phyloP scores from a whole-genome alignment of 2,329 filamentous ascomycete species.

The Alternaria arbusti region DNA sequence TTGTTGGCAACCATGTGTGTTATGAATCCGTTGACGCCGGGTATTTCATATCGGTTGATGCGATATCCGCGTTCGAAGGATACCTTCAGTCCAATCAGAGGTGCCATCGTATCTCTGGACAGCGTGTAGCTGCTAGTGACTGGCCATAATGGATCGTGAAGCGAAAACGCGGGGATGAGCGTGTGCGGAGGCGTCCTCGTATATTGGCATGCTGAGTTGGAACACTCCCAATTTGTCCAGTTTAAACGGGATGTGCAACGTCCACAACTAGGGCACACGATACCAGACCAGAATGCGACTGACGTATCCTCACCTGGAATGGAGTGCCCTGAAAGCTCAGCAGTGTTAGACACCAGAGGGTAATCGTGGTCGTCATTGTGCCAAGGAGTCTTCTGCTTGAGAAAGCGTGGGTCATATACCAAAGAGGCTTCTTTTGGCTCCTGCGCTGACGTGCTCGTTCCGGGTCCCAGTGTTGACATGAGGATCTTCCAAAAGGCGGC shows the following conservation, averaged over 20 bases:
- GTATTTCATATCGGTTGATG: constrained; percentile 55
- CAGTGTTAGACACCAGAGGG: constrained; percentile 36
- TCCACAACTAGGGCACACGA: constrained; percentile 70
- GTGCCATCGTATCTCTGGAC: constrained; percentile 37
- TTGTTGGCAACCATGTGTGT: constrained; percentile 65
- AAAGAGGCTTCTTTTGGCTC: constrained; percentile 48
- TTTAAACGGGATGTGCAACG: constrained; percentile 66
- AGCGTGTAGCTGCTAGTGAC: constrained; percentile 41
- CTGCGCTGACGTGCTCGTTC: constrained; percentile 22
- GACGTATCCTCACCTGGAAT: constrained; percentile 57
- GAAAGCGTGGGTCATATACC: constrained; percentile 63
- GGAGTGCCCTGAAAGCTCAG: constrained; percentile 42
- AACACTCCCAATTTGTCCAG: constrained; percentile 70
- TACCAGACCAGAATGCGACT: constrained; percentile 63
- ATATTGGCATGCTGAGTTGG: constrained; percentile 59
- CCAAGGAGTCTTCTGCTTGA: constrained; percentile 60
- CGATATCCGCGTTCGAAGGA: constrained; percentile 51
- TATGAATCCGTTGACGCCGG: constrained; percentile 53
- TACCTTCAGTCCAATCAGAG: constrained; percentile 42
- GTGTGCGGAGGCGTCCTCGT: constrained; percentile 43
- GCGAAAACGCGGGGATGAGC: constrained; percentile 32
- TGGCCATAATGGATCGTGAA: constrained; percentile 47
- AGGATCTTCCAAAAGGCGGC: constrained; percentile 60
- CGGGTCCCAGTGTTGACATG: neutral
- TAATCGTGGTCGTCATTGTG: constrained; percentile 47